Evolutionary conservation across 176 grass and related monocot genomes (phyloP).

Genomic region (Aegilops bicornis): DNA sequence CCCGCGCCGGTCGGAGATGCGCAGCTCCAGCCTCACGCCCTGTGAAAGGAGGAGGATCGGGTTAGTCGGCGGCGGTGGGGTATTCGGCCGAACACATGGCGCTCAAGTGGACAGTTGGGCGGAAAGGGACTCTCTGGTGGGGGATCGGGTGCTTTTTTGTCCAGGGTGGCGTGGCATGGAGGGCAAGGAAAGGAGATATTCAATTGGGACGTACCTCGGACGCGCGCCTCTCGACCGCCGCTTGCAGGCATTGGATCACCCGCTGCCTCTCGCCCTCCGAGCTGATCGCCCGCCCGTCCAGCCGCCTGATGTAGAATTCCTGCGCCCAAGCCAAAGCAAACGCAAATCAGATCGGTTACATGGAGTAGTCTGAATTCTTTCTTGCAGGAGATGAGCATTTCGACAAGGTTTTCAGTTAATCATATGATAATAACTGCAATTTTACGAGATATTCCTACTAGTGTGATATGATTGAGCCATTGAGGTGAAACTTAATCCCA

Average conservation of each 20-base stretch:
- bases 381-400: not conserved
- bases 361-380: not conserved
- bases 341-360: not conserved
- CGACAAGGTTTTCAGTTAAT: not conserved
- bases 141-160: conserved; percentile 22
- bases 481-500: not conserved
- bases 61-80: conserved; percentile 18
- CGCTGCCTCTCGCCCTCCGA: conserved; percentile 78
- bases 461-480: not conserved
- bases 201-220: conserved; percentile 64
- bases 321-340: conserved; percentile 32
- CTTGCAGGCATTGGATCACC: conserved; percentile 77
- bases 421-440: not conserved
- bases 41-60: conserved; percentile 27
- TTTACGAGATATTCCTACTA: not conserved
- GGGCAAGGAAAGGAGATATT: conserved; percentile 41
- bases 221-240: conserved; percentile 76
- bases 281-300: conserved; percentile 73
- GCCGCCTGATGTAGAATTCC: conserved; percentile 75
- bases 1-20: conserved; percentile 60
- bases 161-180: conserved; percentile 41
- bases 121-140: conserved; percentile 17
- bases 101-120: conserved; percentile 40
- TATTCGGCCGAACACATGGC: conserved; percentile 21
- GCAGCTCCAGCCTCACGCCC: conserved; percentile 79